Base-by-base conservation (phyloP, 2,329 filamentous ascomycete species). In the Trichoderma harzianum region DNA sequence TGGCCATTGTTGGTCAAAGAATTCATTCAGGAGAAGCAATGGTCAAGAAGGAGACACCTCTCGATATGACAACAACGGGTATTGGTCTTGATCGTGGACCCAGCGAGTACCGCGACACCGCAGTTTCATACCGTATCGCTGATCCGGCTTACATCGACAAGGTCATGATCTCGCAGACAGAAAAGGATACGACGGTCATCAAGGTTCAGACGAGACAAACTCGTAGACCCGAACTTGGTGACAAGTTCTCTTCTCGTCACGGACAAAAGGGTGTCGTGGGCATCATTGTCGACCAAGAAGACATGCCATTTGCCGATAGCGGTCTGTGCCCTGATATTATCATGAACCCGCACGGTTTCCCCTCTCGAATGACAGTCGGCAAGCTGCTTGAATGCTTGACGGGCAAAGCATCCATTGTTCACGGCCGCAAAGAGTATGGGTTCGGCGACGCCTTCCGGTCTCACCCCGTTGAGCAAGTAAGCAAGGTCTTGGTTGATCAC, bases 341-440 rank as follows among this genome's bases (percentile, higher is more conserved):
- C 89, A 99, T 99, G 96, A 99, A 99, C 85, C 96, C 97, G 0
- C 96, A 99, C 84, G 96, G 96, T 90, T 99, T 99, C 87, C 96
- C 96, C 1, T 98, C 95, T 36, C 96, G 96, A 82, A 99, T 99
- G 96, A 99, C 96, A 69, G 96, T 99, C 74, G 96, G 96, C 36
- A 99, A 99, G 83, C 92, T 99, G 86, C 89, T 99, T 65, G 96
- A 99, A 80, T 93, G 97, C 58, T 87, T 99, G 18, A 94, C 95
- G 0, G 96, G 96, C 75, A 99, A 99, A 82, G 96, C 96, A 0
- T 94, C 95, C 14, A 91, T 99, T 2, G 82, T 99, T 5, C 89
- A 91, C 72, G 96, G 96, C 5, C 91, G 92, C 8, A 91, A 94
- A 73, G 92, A 97, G 78, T 98, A 98, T 80, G 96, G 97, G 30